phyloP scores from a whole-genome alignment of 2,329 filamentous ascomycete genomes.

The Lecanosticta acicola region DNA sequence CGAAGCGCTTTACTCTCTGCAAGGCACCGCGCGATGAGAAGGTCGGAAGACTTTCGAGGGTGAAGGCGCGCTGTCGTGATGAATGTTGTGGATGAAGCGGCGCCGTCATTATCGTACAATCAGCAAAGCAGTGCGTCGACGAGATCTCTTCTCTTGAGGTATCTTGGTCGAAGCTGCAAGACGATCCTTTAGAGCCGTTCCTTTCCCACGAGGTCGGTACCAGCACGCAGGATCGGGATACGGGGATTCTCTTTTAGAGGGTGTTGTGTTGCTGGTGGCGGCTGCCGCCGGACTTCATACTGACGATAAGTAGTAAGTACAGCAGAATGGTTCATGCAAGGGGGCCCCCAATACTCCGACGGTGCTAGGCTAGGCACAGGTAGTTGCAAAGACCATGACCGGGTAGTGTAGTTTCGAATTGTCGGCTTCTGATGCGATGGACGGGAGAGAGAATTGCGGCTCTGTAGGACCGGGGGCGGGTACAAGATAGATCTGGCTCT shows the following conservation, averaged over 20 bases:
- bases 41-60: not conserved
- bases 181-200: too few relatives aligned
- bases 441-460: too few relatives aligned
- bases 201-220: not conserved
- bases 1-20: constrained; percentile 10
- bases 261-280: not conserved
- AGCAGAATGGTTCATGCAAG: constrained; percentile 4
- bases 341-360: not conserved
- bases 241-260: not conserved
- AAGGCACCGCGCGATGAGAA: not conserved
- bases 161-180: too few relatives aligned
- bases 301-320: not conserved
- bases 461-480: too few relatives aligned
- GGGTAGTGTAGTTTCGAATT: too few relatives aligned
- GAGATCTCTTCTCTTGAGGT: too few relatives aligned
- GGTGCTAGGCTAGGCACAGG: not conserved
- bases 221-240: not conserved
- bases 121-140: not conserved
- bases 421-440: too few relatives aligned
- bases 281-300: not conserved
- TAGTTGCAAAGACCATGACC: too few relatives aligned
- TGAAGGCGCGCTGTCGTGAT: not conserved
- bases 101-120: not conserved
- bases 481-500: not conserved
- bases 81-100: not conserved